phyloP scores from a whole-genome alignment of 2,329 filamentous ascomycete species.

The Ascochyta pisi region DNA sequence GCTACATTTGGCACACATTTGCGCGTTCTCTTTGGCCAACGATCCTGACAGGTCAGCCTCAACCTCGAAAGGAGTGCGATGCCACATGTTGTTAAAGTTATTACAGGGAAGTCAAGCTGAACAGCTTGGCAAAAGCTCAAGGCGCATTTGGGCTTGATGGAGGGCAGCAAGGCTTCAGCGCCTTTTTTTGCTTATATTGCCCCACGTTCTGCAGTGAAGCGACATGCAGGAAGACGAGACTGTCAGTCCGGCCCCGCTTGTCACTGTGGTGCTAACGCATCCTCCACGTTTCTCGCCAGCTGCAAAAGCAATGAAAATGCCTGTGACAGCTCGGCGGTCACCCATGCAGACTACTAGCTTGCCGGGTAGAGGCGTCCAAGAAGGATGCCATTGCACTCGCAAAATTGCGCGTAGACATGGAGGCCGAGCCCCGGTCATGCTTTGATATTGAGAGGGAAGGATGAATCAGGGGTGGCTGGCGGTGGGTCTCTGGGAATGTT shows the following conservation, averaged over 20 bases:
- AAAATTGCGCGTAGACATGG: conserved; percentile 1
- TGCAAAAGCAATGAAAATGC: conserved; percentile 13
- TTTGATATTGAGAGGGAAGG: conserved; percentile 13
- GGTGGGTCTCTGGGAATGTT: background rate
- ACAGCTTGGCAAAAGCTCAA: background rate
- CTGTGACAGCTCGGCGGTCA: conserved; percentile 11
- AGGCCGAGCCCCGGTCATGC: no score
- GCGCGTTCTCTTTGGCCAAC: background rate
- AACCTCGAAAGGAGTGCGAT: background rate
- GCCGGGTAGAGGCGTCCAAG: background rate
- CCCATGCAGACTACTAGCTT: background rate
- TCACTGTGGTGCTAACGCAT: conserved; percentile 23
- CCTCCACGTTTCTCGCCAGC: conserved; percentile 26
- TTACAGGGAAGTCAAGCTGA: background rate
- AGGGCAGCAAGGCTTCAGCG: background rate
- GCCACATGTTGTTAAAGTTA: background rate
- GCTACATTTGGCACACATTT: background rate
- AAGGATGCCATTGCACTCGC: background rate
- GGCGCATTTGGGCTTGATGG: background rate
- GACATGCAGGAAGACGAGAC: conserved; percentile 25
- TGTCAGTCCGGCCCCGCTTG: conserved; percentile 21
- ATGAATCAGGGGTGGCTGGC: background rate
- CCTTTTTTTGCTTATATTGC: background rate
- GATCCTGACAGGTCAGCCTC: background rate
- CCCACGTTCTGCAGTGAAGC: conserved; percentile 3